phyloP scores from a whole-genome alignment of 2,329 filamentous ascomycete species.

The Neodidymelliopsis sp. region DNA sequence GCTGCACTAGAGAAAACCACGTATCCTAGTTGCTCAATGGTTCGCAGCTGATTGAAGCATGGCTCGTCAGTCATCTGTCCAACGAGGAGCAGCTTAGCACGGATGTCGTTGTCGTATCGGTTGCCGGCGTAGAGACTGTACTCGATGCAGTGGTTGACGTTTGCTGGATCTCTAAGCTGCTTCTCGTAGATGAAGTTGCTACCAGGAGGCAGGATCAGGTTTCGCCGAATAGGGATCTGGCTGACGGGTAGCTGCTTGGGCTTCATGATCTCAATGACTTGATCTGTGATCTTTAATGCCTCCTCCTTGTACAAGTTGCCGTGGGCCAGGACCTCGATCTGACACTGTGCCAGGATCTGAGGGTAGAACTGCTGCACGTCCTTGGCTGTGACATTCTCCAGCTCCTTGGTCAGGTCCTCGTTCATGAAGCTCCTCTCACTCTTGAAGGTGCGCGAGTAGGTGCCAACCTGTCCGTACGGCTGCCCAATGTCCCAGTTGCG shows the following conservation, averaged over 20 bases:
- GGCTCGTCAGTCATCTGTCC: constrained; percentile 93
- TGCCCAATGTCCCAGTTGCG: constrained; percentile 89
- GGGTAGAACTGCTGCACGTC: constrained; percentile 80
- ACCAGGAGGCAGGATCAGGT: constrained; percentile 78
- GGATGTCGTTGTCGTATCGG: constrained; percentile 67
- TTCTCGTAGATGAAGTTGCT: constrained; percentile 86
- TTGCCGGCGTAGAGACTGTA: constrained; percentile 56
- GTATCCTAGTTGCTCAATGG: constrained; percentile 97
- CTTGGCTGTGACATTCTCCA: constrained; percentile 75
- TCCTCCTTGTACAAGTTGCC: constrained; percentile 97
- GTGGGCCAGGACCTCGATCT: constrained; percentile 87
- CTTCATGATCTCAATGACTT: constrained; percentile 80
- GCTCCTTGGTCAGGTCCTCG: constrained; percentile 79
- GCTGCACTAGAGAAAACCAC: constrained; percentile 86
- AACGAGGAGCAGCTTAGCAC: constrained; percentile 81
- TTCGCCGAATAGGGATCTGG: constrained; percentile 82
- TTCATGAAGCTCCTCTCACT: constrained; percentile 79
- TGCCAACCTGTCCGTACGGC: constrained; percentile 86
- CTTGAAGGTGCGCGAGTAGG: constrained; percentile 82
- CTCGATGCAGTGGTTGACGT: constrained; percentile 69
- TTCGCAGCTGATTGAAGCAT: constrained; percentile 91
- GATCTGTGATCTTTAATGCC: constrained; percentile 81
- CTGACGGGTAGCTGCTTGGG: constrained; percentile 75
- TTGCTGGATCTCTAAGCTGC: constrained; percentile 81
- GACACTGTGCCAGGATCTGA: constrained; percentile 80